Evolutionary conservation across 164 flowering plant species (phyloP).

Genomic region (Kalanchoe fedtschenkoi): DNA sequence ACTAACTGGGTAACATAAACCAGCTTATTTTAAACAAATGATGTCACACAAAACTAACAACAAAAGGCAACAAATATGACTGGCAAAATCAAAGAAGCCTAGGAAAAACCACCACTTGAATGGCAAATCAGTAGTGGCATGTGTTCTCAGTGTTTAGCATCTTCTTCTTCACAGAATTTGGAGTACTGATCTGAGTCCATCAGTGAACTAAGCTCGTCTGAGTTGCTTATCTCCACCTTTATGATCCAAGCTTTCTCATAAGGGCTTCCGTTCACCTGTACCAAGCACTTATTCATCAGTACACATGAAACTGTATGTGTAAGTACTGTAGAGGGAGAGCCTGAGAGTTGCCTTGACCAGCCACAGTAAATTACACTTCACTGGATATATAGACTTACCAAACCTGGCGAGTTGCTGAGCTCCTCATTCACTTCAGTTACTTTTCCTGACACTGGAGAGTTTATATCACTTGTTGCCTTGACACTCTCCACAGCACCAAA

Average conservation of each 20-base stretch:
- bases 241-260: conserved; percentile 90
- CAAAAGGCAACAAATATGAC: too few species aligned
- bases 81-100: too few species aligned
- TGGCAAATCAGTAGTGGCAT: background rate
- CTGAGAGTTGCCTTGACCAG: too few species aligned
- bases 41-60: too few species aligned
- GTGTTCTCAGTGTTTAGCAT: conserved; percentile 37
- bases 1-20: too few species aligned
- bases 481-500: conserved; percentile 99
- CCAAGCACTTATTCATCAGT: background rate
- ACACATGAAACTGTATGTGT: background rate
- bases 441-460: conserved; percentile 89
- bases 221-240: conserved; percentile 58
- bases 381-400: conserved; percentile 47
- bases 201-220: conserved; percentile 42
- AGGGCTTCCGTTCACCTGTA: conserved; percentile 78
- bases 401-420: conserved; percentile 67
- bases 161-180: conserved; percentile 94
- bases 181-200: conserved; percentile 72
- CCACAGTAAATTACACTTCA: too few species aligned
- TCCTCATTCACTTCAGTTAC: conserved; percentile 73
- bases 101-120: too few species aligned
- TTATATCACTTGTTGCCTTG: conserved; percentile 88
- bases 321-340: too few species aligned
- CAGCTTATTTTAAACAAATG: background rate